Percentiles rank a stretch among this genome's conserved stretches.
phyloP scores from a whole-genome alignment of 192 early-diverging fungal species.

The Chytriomyces confervae region DNA sequence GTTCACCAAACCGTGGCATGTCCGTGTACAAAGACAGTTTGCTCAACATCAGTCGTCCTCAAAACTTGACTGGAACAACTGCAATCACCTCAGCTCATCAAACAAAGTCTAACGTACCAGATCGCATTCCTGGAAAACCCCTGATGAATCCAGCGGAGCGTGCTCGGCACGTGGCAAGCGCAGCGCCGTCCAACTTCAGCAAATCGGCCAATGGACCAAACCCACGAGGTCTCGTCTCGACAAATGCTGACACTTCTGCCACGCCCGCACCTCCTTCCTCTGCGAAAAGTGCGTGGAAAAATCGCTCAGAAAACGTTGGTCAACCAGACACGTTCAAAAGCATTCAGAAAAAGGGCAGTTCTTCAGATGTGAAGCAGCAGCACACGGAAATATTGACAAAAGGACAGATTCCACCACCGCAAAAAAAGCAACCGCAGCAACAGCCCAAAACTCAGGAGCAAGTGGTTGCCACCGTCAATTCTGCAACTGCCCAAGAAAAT shows the following conservation, averaged over 20 bases:
- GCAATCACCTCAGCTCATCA: conserved; percentile 17
- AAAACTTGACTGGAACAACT: conserved; percentile 47
- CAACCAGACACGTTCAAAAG: neutral
- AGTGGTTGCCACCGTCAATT: neutral
- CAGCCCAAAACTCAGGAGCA: conserved; percentile 12
- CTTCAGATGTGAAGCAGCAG: conserved; percentile 11
- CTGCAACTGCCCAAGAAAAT: neutral
- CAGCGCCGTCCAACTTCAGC: neutral
- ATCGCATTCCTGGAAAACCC: conserved; percentile 36
- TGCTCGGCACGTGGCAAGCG: neutral
- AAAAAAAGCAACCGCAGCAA: conserved; percentile 4
- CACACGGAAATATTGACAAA: conserved; percentile 17
- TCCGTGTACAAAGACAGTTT: conserved; percentile 66
- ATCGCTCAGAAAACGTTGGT: neutral
- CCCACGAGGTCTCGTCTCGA: conserved; percentile 3
- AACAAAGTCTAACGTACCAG: conserved; percentile 15
- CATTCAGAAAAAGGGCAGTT: neutral
- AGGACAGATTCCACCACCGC: neutral
- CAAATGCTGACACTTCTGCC: neutral
- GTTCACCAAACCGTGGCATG: conserved; percentile 77
- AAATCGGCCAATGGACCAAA: neutral
- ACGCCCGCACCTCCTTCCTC: neutral
- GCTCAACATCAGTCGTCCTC: conserved; percentile 74
- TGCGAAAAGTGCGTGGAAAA: conserved; percentile 27
- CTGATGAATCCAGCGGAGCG: conserved; percentile 16